These are phyloP conservation scores for Talaromyces islandicus DNA, from an alignment of 2,329 filamentous ascomycete genomes.

Conservation along the genomic window DNA sequence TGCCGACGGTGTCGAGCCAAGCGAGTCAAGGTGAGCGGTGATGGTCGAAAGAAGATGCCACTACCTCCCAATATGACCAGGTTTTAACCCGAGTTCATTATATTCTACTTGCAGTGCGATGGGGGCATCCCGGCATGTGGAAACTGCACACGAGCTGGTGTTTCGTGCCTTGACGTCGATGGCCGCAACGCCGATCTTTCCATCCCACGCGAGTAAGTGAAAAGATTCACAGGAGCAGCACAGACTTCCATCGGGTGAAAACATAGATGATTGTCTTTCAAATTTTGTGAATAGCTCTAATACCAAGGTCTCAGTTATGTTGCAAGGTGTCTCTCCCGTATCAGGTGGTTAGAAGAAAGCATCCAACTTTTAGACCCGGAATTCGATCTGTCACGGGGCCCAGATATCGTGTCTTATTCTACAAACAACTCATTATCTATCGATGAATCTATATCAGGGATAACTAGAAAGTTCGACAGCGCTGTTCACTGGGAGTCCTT, in stretches of 20 bases:
- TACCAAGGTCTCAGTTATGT: conserved; percentile 12
- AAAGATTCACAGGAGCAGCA: neutral
- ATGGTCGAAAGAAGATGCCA: neutral
- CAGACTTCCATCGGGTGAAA: neutral
- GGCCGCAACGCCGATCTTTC: conserved; percentile 28
- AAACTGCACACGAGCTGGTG: conserved; percentile 31
- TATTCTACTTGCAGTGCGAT: conserved; percentile 24
- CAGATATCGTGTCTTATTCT: conserved; percentile 17
- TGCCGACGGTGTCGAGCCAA: conserved; percentile 32
- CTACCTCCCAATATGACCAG: neutral
- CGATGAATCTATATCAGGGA: neutral
- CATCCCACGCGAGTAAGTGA: conserved; percentile 29
- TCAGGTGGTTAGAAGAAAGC: conserved; percentile 30
- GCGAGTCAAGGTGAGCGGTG: conserved; percentile 28
- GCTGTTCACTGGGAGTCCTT: neutral
- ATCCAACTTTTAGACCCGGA: conserved; percentile 21
- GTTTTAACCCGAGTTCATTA: neutral
- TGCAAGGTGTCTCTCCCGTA: conserved; percentile 22
- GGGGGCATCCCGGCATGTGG: conserved; percentile 32
- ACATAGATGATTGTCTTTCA: too few species aligned
- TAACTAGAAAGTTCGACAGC: neutral
- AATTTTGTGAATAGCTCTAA: neutral
- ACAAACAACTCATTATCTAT: neutral
- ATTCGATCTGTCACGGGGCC: conserved; percentile 24
- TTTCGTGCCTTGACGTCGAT: conserved; percentile 34